Base-by-base conservation (phyloP, 768 basidiomycete species). In the Amanita molliuscula region DNA sequence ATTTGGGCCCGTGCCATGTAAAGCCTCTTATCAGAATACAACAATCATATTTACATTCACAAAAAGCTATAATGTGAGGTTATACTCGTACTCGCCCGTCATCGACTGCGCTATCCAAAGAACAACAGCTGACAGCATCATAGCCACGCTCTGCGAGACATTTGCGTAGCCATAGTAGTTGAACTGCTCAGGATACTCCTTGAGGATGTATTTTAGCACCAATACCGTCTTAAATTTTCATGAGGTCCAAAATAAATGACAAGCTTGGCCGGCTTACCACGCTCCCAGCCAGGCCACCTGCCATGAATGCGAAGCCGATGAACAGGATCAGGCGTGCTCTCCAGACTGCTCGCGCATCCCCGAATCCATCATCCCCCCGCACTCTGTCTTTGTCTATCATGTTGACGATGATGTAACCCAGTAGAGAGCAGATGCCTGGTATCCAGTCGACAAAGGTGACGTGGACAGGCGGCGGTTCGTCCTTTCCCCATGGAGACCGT, bases 391-490 rank as follows among this genome's bases (percentile, higher is more conserved):
- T 97, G 72, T 99, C 93, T 59, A 98, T 93, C 50, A 96, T 64
- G 65, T 92, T 93, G 67, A 95, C 81, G 65, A 96, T 74, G 54
- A 97, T 67, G 75, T 94, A 92, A 16, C 95, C 96, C 10, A 98
- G 68, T 26, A 96, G 77, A 6, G 90, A 91, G 66, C 85, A 92
- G 57, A 98, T 80, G 18, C 94, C 95, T 0, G 95, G 92, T n/a
- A 96, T 72, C 96, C 96, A 99, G 72, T 98, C 96, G 49, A 91
- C 82, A 62, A 97, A 96, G 10, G 77, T 71, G 63, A 99, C 88
- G 59, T 91, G 91, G 0, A 77, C 75, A 8, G 76, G 75, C 0
- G 70, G 63, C 0, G 81, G 77, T 5, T 84, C 75, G 2, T 85
- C 84, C 3, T 82, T 75, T 34, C 79, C 83, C 54, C 78, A 78